Base-by-base conservation (phyloP, 306 rosid species). In the Cicer chorassanicum region DNA sequence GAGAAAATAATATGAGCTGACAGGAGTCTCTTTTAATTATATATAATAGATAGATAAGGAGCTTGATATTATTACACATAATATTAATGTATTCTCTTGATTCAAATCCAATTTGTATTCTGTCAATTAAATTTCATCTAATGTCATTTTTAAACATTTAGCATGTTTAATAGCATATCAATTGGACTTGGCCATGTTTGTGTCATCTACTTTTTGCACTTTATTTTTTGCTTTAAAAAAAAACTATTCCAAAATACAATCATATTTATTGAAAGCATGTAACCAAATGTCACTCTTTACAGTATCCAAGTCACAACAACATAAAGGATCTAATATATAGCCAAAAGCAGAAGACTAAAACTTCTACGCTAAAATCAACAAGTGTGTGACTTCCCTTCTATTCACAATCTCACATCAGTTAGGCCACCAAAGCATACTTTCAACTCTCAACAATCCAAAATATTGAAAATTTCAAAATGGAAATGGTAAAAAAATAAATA, bases 381-480 rank as follows among this genome's bases (percentile, higher is more conserved):
- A 70, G 64, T 2, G 8, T 14, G 1, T 46, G 39, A 50, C 8
- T 39, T 24, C 36, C 42, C 67, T 41, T 42, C 11, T 43, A 8
- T 43, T 9, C 46, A 43, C 46, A 43, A 43, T 41, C 11, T 43
- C 46, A 43, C 46, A 1, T 45, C 54, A 69, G 10, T 8, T 48
- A 21, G 16, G 41, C 65, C 54, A 45, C 46, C 21, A 60, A 9
- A 60, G 14, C 69, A 59, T 1, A 15, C 49, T 46, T 29, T 34
- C 41, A 4, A 12, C 16, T 18, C 78, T 62, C 79, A 18, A 16
- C 64, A 56, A 38, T 66, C 34, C 11, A 46, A 45, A 65, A 73
- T 40, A 70, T 78, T 50, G 59, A 63, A 69, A 34, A 65, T 79
- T 38, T 39, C 65, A 73, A 70, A 57, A 68, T 82, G 59, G 53